A percentile compares a stretch with the other conserved stretches of the same genome.
Evolutionary conservation across 75 land plant genomes (phyloP).

Genomic region (Isoetes taiwanensis): DNA sequence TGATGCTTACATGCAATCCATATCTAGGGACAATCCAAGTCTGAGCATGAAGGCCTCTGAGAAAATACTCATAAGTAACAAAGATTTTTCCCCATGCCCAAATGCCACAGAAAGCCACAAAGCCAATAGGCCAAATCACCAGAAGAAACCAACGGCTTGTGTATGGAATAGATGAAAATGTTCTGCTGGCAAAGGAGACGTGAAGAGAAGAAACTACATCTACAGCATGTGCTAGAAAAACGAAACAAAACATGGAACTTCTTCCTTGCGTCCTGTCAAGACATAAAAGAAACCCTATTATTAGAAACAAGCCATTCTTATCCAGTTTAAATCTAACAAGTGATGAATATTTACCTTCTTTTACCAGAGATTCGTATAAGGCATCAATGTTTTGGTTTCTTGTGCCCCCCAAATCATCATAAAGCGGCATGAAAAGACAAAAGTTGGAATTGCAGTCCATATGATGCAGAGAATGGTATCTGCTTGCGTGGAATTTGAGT

Average conservation of each 20-base stretch:
- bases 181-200: slow-evolving; percentile 36
- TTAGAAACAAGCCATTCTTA: too few species aligned
- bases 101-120: slow-evolving; percentile 23
- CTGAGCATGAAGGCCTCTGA: too few species aligned
- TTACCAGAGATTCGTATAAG: slow-evolving; percentile 25
- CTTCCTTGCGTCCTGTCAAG: slow-evolving; percentile 33
- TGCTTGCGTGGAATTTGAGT: too few species aligned
- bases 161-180: slow-evolving; percentile 34
- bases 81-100: slow-evolving; percentile 58
- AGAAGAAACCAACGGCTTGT: slow-evolving; percentile 18
- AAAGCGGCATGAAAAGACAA: slow-evolving; percentile 79
- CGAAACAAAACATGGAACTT: slow-evolving; percentile 74
- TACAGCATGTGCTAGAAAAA: slow-evolving; percentile 69
- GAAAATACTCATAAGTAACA: slow-evolving; percentile 33
- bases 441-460: slow-evolving; percentile 76
- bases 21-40: slow-evolving; percentile 69
- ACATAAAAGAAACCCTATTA: too few species aligned
- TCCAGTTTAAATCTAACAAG: too few species aligned
- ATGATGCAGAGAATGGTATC: slow-evolving; percentile 84
- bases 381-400: slow-evolving; percentile 40
- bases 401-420: slow-evolving; percentile 66
- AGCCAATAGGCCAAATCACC: slow-evolving; percentile 25
- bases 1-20: slow-evolving; percentile 74
- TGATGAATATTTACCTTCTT: too few species aligned
- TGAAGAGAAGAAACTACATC: slow-evolving; percentile 52